Base-by-base conservation (phyloP, 2,329 filamentous ascomycete species). In the Neonectria coccinea region DNA sequence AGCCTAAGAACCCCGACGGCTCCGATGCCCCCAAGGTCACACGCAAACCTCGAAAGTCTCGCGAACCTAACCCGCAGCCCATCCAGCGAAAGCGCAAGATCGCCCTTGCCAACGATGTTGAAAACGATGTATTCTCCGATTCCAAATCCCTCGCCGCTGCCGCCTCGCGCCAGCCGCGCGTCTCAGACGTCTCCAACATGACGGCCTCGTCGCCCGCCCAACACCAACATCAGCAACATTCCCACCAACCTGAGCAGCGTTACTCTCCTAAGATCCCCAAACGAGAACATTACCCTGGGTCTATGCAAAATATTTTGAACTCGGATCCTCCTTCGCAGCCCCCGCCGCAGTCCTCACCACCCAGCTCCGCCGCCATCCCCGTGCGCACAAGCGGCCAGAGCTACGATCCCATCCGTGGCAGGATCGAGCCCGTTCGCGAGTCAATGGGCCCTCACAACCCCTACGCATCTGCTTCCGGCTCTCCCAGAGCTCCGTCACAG, bases 321-420 rank as follows among this genome's bases (percentile, higher is more conserved):
- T 83, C 83, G 63, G 85, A 85, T 27, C 70, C 73, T 18, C 68
- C 81, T 18, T 58, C 71, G 33, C 66, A 67, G 22, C 71, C 72
- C 1, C 72, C 71, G 22, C 66, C 69, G 4, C 66, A 69, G 39
- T 50, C 71, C 20, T 68, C 67, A 29, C 44, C 54, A 82, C 82
- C 65, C 82, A 83, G 56, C 79, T 84, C 62, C 81, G 67, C 78
- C 66, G 65, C 81, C 47, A 75, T 81, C 18, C 82, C 84, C 9
- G 80, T 84, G 53, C 83, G 91, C 54, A 89, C 90, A 14, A 92
- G 91, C 73, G 91, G 93, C 47, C 92, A 93, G 74, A 93, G 91
- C 73, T 97, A 96, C 80, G 94, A 97, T 77, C 94, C 94, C 1
- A 94, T 97, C 68, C 88, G 94, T 51, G 92, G 91, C n/a, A 89